phyloP scores from a whole-genome alignment of 495 filamentous ascomycete species.

The Neurospora intermedia region DNA sequence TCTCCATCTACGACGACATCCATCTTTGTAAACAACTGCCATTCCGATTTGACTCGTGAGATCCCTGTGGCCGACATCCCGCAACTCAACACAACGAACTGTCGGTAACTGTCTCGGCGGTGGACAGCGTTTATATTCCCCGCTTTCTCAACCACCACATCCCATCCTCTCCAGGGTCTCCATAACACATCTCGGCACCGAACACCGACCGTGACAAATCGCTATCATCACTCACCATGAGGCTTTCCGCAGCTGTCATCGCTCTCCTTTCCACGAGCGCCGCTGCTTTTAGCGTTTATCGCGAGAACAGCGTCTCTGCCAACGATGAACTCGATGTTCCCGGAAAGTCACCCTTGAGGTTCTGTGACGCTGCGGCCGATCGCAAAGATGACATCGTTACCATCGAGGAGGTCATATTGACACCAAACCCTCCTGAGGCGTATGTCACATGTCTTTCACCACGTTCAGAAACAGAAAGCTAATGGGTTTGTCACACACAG shows the following conservation, averaged over 20 bases:
- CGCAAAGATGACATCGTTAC: slow-evolving; percentile 50
- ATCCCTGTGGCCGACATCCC: not conserved
- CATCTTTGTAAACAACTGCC: not conserved
- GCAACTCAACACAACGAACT: not conserved
- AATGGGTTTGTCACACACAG: slow-evolving; percentile 32
- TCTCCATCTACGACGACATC: not conserved
- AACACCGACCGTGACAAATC: not conserved
- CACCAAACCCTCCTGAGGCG: slow-evolving; percentile 80
- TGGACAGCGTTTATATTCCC: not conserved
- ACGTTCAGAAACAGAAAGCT: too few species aligned
- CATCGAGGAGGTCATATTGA: slow-evolving; percentile 69
- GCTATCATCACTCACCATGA: slow-evolving; percentile 23
- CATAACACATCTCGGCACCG: not conserved
- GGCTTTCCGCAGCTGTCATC: slow-evolving; percentile 29
- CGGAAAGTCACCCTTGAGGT: slow-evolving; percentile 64
- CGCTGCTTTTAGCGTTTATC: slow-evolving; percentile 31
- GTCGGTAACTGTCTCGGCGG: not conserved
- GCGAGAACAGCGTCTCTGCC: slow-evolving; percentile 21
- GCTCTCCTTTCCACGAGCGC: slow-evolving; percentile 29
- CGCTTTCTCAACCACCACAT: not conserved
- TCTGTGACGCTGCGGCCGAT: slow-evolving; percentile 49
- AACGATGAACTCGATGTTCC: slow-evolving; percentile 45
- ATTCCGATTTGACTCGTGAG: not conserved
- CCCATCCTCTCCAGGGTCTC: not conserved
- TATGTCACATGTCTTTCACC: slow-evolving; percentile 37